Evolutionary conservation across 805 yeast genomes (phyloP), one percentile per base, ranked within the genome.

Genomic region (Dipodascopsis uninucleata): DNA sequence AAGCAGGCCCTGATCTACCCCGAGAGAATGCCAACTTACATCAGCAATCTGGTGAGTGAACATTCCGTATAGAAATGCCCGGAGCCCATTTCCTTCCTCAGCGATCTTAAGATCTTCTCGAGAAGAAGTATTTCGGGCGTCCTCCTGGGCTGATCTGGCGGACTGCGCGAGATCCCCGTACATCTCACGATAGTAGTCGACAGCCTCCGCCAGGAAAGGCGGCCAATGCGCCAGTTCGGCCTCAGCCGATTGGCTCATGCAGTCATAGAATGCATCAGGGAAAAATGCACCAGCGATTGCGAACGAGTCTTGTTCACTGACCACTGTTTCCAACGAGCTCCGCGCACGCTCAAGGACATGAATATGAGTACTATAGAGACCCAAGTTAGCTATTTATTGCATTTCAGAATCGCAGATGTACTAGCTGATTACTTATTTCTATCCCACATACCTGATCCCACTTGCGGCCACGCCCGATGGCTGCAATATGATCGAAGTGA

Each of bases 171-270:
- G n/a, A n/a, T n/a, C n/a, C n/a, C n/a, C n/a, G 28, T 66, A 64
- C 40, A 59, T 59, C 22, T 66, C 62, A 23, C 63, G 60, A 61
- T 76, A 76, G 36, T 72, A 62, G 4, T 65, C 52, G 4, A 76
- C 72, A 0, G 80, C 77, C 2, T 62, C 60, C 3, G 65, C 60
- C 10, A 81, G 53, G 56, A 80, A 81, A 1, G 81, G 80, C 0
- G 86, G 85, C 87, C 88, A 81, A 58, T 81, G 87, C 0, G 80
- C 68, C 23, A 66, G 73, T 59, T 82, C 88, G 3, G 84, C 82
- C 2, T 72, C 71, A 8, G 71, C 70, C 2, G 75, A 67, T 21
- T 62, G 56, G 3, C 75, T 77, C 39, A 74, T 62, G 59, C 87
- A 82, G 28, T 74, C 68, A 60, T 82, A 82, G 56, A 80, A 76